Percentiles rank a stretch among this genome's conserved stretches.
Evolutionary conservation across 73 alveolate species (phyloP).

Genomic region (Tetrahymena malaccensis): DNA sequence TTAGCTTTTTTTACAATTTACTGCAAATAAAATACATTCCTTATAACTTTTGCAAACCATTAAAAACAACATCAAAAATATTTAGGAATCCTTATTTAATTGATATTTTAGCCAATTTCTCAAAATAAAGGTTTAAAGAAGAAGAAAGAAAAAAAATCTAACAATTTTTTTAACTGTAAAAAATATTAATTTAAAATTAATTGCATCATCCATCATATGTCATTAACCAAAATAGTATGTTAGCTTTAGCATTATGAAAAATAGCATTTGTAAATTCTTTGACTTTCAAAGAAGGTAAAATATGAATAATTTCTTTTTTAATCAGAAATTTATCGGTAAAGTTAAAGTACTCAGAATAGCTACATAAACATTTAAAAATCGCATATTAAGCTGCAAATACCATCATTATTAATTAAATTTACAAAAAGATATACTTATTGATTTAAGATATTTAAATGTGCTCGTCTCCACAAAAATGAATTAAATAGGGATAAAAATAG

Average conservation of each 20-base stretch:
- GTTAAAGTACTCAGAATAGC: neutral
- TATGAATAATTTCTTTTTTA: no score
- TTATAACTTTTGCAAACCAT: no score
- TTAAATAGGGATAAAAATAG: neutral
- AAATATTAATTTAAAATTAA: no score
- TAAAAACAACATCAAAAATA: neutral
- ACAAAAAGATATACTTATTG: neutral
- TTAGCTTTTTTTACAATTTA: neutral
- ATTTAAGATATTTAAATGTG: neutral
- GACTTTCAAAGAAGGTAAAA: neutral
- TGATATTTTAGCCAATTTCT: no score
- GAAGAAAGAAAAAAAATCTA: no score
- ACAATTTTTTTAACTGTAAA: neutral
- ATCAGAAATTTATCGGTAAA: neutral
- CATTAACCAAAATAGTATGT: neutral
- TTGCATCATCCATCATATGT: neutral
- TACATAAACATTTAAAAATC: neutral
- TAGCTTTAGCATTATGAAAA: neutral
- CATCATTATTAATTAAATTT: neutral
- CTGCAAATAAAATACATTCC: no score
- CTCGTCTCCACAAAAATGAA: neutral
- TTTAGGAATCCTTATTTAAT: no score
- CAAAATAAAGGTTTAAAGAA: no score
- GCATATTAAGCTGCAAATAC: neutral
- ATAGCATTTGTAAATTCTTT: neutral